Evolutionary conservation across 2,329 filamentous ascomycete genomes (phyloP).

Genomic region (Diaporthe citriasiana): DNA sequence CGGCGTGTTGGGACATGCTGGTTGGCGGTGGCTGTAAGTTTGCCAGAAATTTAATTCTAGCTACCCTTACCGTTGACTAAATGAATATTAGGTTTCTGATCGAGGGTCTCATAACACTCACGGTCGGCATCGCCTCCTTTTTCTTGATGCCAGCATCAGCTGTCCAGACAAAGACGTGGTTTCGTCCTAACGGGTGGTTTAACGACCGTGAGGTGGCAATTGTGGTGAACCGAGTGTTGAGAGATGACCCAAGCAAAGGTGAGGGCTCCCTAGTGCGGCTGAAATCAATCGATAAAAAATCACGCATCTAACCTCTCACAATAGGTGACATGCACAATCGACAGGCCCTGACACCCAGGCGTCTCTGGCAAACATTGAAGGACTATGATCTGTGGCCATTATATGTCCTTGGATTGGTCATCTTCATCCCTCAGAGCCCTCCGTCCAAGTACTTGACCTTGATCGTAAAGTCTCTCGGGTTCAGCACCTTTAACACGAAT

Average conservation of each 20-base stretch:
- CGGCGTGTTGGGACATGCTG: constrained; percentile 54
- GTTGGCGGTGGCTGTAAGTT: constrained; percentile 59
- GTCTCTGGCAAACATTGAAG: constrained; percentile 63
- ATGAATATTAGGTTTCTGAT: constrained; percentile 53
- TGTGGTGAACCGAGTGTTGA: constrained; percentile 68
- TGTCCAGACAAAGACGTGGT: constrained; percentile 64
- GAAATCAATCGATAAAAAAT: fast-evolving
- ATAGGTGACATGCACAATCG: constrained; percentile 69
- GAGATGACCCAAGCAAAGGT: constrained; percentile 69
- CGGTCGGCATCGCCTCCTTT: constrained; percentile 64
- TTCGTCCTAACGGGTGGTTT: constrained; percentile 69
- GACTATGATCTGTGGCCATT: constrained; percentile 72
- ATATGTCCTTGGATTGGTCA: constrained; percentile 63
- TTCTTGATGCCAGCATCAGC: constrained; percentile 66
- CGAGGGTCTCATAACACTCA: constrained; percentile 67
- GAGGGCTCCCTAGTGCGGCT: neutral
- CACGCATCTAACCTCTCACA: neutral
- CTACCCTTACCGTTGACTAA: neutral
- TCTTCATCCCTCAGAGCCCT: constrained; percentile 63
- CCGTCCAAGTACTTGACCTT: constrained; percentile 66
- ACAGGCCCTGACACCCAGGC: constrained; percentile 62
- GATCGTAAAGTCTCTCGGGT: constrained; percentile 64
- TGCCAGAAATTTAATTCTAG: neutral
- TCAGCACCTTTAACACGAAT: constrained; percentile 68
- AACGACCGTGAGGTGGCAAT: constrained; percentile 69